A percentile compares a stretch with the other conserved stretches of the same genome.
Conservation (phyloP, 2,329 filamentous ascomycete species). For the Sphaceloma murrayae region DNA sequence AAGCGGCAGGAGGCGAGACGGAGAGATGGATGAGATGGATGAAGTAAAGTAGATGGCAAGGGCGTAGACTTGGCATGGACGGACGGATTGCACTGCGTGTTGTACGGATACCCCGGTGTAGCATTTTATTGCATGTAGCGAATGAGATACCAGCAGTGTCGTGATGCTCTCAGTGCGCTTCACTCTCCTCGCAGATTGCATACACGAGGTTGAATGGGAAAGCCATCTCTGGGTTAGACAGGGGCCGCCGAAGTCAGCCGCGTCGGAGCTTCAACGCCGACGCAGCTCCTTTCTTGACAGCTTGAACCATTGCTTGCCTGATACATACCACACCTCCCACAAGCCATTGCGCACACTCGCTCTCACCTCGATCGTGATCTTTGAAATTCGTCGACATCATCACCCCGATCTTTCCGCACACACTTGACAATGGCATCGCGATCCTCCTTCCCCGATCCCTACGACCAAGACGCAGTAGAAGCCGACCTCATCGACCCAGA, state of each 20-base stretch:
- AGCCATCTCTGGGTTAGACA: no score
- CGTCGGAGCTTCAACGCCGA: conserved; percentile 7
- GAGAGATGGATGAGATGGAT: neutral
- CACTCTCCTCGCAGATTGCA: no score
- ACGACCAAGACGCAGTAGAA: conserved; percentile 39
- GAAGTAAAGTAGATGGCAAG: no score
- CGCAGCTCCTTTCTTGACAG: conserved; percentile 12
- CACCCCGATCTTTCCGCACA: neutral
- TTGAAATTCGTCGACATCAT: neutral
- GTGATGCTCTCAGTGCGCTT: no score
- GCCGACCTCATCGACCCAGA: conserved; percentile 46
- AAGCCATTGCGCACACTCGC: neutral
- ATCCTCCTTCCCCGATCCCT: conserved; percentile 26
- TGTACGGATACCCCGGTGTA: conserved; percentile 9
- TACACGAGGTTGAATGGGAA: no score
- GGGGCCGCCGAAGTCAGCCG: neutral
- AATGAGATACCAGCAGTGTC: no score
- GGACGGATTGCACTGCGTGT: neutral
- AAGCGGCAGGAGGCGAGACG: neutral
- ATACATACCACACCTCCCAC: no score
- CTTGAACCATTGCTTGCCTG: conserved; percentile 10
- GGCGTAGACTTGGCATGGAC: neutral
- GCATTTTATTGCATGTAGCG: no score
- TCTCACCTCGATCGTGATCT: neutral
- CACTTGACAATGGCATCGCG: conserved; percentile 11